Base-by-base conservation (phyloP, 208 protist species). In the Porcisia hertigi region DNA sequence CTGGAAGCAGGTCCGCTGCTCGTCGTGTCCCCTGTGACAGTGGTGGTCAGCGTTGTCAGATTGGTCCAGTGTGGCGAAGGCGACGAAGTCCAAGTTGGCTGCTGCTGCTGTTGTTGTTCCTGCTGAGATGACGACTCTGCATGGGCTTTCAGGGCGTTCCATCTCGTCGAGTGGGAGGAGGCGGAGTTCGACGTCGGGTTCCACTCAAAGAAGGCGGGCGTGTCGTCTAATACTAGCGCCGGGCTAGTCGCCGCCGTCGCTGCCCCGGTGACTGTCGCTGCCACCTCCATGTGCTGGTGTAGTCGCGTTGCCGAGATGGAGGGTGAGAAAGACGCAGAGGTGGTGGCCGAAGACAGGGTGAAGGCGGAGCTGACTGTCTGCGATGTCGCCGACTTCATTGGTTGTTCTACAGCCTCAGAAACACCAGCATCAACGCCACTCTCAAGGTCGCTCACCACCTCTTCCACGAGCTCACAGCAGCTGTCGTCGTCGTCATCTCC, bases 141-240 rank as follows among this genome's bases (percentile, higher is more conserved):
- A 57, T 30, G 55, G 14, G 20, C 60, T 60, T 6, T 63, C 52
- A 43, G 4, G 9, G 20, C 62, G 34, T 58, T 55, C 2, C 69
- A 52, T 14, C 39, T 1, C 36, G 65, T 73, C 18, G 75, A 53
- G 20, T 6, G 67, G 7, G 64, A 39, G 18, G 71, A 59, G 43
- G 58, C 72, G 1, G 78, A 83, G 76, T 92, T 94, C 18, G 79
- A 89, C 7, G 91, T 95, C 14, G 91, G 87, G 36, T 88, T 79
- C 88, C 91, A 95, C 75, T 95, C 85, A 66, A 95, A 91, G 53
- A 85, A 77, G 11, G 77, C 52, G 25, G 62, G 73, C 5, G 23
- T 20, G 66, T 18, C 55, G 53, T 25, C 52, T 36, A n/a, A n/a
- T 45, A 20, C 63, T 36, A 52, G 63, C 18, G 63, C 23, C 41